Percentiles rank a stretch among this genome's conserved stretches.
These are phyloP conservation scores for Colletotrichum acutatum DNA, from an alignment of 2,329 filamentous ascomycete species.

Conservation along the genomic window DNA sequence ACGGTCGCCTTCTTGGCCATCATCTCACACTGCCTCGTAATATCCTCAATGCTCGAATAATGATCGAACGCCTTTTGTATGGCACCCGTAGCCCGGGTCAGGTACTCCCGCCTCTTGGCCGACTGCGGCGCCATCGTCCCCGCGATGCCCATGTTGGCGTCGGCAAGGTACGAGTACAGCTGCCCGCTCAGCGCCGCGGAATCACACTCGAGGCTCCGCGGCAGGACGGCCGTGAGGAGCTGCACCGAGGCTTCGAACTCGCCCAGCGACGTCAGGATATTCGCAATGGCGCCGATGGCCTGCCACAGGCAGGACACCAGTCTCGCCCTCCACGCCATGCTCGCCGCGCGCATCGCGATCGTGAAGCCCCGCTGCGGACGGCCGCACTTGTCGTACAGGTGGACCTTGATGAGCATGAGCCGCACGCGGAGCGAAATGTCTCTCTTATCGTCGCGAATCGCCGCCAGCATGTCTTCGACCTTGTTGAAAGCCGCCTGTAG, in stretches of 20 bases:
- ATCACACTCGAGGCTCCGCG: slow-evolving; percentile 79
- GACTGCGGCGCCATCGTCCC: slow-evolving; percentile 60
- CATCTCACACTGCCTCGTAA: slow-evolving; percentile 79
- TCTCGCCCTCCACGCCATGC: slow-evolving; percentile 76
- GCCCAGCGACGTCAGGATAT: slow-evolving; percentile 74
- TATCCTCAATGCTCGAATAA: slow-evolving; percentile 75
- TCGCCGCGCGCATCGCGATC: slow-evolving; percentile 78
- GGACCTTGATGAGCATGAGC: slow-evolving; percentile 78
- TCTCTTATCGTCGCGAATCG: slow-evolving; percentile 56
- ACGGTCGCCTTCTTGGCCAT: slow-evolving; percentile 85
- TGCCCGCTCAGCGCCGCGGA: slow-evolving; percentile 70
- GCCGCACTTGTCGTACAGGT: slow-evolving; percentile 74
- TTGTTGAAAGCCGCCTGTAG: slow-evolving; percentile 59
- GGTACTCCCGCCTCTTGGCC: slow-evolving; percentile 62
- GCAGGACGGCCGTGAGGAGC: slow-evolving; percentile 76
- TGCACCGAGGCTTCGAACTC: slow-evolving; percentile 76
- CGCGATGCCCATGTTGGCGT: slow-evolving; percentile 83
- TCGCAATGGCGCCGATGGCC: slow-evolving; percentile 73
- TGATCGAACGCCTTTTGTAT: slow-evolving; percentile 72
- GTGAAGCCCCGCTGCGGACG: slow-evolving; percentile 81
- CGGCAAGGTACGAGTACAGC: slow-evolving; percentile 77
- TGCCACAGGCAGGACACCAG: slow-evolving; percentile 79
- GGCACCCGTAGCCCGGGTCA: slow-evolving; percentile 68
- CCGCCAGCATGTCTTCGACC: slow-evolving; percentile 56
- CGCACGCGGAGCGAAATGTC: slow-evolving; percentile 75